A percentile compares a stretch with the other conserved stretches of the same genome.
Evolutionary conservation across 257 asterid species (phyloP).

Genomic region (Hygrophila difformis): DNA sequence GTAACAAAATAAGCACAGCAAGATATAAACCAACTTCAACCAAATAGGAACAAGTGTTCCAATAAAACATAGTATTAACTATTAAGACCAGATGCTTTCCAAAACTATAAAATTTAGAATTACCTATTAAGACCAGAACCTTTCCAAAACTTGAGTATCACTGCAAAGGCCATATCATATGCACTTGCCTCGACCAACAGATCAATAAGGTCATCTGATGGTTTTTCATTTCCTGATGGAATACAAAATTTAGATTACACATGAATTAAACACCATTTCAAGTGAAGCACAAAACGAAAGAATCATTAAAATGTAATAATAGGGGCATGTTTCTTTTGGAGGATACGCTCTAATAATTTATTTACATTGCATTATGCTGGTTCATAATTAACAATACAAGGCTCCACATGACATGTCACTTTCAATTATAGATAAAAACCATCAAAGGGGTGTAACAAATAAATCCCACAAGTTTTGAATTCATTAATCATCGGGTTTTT

Average conservation of each 20-base stretch:
- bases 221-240: constrained; percentile 48
- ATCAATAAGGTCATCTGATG: constrained; percentile 65
- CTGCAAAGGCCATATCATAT: constrained; percentile 85
- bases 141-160: constrained; percentile 81
- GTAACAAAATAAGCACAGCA: constrained; percentile 11
- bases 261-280: constrained; percentile 13
- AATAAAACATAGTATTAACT: constrained; percentile 63
- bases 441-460: too few relatives aligned
- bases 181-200: constrained; percentile 80
- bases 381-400: too few relatives aligned
- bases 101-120: constrained; percentile 52
- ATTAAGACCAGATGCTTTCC: constrained; percentile 77
- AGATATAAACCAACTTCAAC: constrained; percentile 13
- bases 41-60: constrained; percentile 13
- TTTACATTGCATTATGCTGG: too few relatives aligned
- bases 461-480: too few relatives aligned
- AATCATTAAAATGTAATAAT: constrained; percentile 3
- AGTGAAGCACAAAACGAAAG: constrained; percentile 1
- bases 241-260: constrained; percentile 3
- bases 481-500: too few relatives aligned
- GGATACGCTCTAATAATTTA: too few relatives aligned
- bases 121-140: constrained; percentile 82
- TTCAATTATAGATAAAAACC: too few relatives aligned
- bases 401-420: too few relatives aligned
- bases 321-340: too few relatives aligned